Evolutionary conservation across 2,329 filamentous ascomycete species (phyloP).

Genomic region (Colletotrichum shisoi): DNA sequence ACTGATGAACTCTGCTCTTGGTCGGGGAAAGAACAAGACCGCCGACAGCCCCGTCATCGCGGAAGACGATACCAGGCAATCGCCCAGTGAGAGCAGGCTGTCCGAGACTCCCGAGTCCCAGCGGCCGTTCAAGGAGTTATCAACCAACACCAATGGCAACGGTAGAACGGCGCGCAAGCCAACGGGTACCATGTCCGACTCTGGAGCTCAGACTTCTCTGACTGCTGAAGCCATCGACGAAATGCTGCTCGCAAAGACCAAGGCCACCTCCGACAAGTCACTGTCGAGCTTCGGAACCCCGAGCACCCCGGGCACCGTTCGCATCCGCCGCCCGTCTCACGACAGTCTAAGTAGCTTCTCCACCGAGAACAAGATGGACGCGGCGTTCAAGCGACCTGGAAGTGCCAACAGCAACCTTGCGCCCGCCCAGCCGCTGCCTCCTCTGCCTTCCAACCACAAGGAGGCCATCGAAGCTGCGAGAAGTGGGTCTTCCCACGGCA

Average conservation of each 20-base stretch:
- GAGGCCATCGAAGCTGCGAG: conserved; percentile 84
- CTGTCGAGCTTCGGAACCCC: conserved; percentile 51
- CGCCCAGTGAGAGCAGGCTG: conserved; percentile 52
- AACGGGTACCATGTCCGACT: conserved; percentile 65
- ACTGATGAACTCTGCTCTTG: conserved; percentile 55
- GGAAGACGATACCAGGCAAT: conserved; percentile 70
- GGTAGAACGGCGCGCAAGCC: conserved; percentile 51
- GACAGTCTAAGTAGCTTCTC: conserved; percentile 59
- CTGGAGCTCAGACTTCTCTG: conserved; percentile 81
- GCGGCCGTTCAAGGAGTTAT: conserved; percentile 68
- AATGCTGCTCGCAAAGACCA: conserved; percentile 67
- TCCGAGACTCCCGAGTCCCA: conserved; percentile 63
- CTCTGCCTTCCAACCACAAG: conserved; percentile 82
- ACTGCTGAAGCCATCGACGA: conserved; percentile 84
- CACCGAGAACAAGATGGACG: conserved; percentile 33
- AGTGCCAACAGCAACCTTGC: conserved; percentile 74
- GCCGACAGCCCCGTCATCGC: conserved; percentile 61
- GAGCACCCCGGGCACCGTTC: conserved; percentile 53
- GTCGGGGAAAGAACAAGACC: conserved; percentile 55
- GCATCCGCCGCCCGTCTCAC: conserved; percentile 55
- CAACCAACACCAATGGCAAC: conserved; percentile 60
- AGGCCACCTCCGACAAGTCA: conserved; percentile 48
- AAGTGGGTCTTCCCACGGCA: conserved; percentile 60
- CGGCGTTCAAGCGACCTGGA: conserved; percentile 63
- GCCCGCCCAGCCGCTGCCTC: conserved; percentile 63